phyloP scores from a whole-genome alignment of 306 rosid genomes.

The Canavalia gladiata region DNA sequence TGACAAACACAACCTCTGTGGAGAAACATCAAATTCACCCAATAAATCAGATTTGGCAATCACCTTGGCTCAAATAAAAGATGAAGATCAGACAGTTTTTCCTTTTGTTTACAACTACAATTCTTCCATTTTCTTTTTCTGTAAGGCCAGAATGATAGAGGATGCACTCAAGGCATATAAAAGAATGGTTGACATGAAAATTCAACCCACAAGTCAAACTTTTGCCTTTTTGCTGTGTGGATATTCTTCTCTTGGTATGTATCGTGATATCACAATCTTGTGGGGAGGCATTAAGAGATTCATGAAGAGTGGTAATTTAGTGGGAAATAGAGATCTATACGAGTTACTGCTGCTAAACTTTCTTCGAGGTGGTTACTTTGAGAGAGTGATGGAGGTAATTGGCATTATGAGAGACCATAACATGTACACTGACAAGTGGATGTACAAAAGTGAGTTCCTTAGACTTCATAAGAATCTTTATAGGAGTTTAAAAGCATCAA shows the following conservation, averaged over 20 bases:
- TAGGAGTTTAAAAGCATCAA: constrained; percentile 68
- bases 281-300: constrained; percentile 95
- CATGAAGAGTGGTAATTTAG: constrained; percentile 54
- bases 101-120: constrained; percentile 66
- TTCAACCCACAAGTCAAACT: constrained; percentile 70
- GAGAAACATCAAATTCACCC: constrained; percentile 37
- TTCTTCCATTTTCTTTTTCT: constrained; percentile 79
- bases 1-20: constrained; percentile 25
- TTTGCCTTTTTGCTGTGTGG: constrained; percentile 60
- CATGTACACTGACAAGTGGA: constrained; percentile 73
- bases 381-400: constrained; percentile 89
- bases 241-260: constrained; percentile 78
- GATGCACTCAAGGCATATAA: constrained; percentile 77
- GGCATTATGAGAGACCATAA: constrained; percentile 66
- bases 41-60: constrained; percentile 54
- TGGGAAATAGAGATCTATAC: constrained; percentile 65
- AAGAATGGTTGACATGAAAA: constrained; percentile 70
- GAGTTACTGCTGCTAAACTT: constrained; percentile 77
- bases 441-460: constrained; percentile 79
- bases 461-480: constrained; percentile 84
- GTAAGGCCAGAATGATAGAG: constrained; percentile 86
- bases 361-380: constrained; percentile 89
- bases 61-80: constrained; percentile 63
- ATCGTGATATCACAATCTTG: constrained; percentile 71
- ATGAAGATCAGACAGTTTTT: constrained; percentile 45